phyloP scores from a whole-genome alignment of 1,284 basidiomycete species.

The Heterobasidion occidentale region DNA sequence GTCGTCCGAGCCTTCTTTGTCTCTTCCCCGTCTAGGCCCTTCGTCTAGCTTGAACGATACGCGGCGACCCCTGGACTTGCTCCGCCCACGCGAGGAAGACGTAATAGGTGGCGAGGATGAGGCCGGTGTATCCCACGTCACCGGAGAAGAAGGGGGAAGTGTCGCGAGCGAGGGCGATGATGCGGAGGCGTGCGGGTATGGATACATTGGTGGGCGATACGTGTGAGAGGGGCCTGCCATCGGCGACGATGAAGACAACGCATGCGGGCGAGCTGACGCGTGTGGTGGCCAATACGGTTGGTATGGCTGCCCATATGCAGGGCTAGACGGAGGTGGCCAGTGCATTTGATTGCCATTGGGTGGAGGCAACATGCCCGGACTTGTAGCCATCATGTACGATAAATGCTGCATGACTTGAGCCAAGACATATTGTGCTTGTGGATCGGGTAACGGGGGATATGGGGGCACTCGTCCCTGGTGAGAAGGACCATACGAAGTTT shows the following conservation, averaged over 20 bases:
- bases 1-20: too few species aligned
- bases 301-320: not conserved
- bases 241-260: not conserved
- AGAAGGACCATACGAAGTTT: too few species aligned
- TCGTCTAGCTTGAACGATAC: conserved; percentile 20
- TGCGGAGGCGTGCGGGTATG: not conserved
- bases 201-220: not conserved
- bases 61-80: conserved; percentile 19
- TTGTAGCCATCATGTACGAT: conserved; percentile 17
- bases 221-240: not conserved
- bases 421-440: conserved; percentile 25
- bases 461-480: too few species aligned
- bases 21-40: too few species aligned
- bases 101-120: not conserved
- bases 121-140: not conserved
- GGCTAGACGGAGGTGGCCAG: not conserved
- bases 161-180: not conserved
- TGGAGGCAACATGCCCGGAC: conserved; percentile 1
- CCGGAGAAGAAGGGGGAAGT: not conserved
- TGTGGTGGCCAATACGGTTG: not conserved
- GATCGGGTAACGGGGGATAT: not conserved
- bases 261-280: not conserved
- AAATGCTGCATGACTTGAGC: conserved; percentile 27
- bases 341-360: not conserved
- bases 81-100: conserved; percentile 11